Conservation (phyloP, 495 filamentous ascomycete species). For the Opeltia flavorubescens region DNA sequence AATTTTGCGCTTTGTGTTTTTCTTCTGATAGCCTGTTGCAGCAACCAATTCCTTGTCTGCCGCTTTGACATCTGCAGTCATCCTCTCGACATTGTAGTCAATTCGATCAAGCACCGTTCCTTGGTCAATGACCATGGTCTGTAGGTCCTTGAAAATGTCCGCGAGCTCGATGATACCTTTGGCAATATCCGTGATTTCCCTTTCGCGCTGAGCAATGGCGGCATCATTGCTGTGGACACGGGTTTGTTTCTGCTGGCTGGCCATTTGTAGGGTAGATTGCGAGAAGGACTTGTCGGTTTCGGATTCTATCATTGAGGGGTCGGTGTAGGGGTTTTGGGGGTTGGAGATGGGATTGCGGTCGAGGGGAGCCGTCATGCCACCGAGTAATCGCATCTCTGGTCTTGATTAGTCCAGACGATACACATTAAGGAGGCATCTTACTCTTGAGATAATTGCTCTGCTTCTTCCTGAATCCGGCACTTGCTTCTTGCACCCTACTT, state of each 20-base stretch:
- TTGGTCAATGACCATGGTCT: conserved; percentile 95
- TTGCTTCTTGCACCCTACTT: conserved; percentile 78
- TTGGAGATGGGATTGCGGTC: conserved; percentile 51
- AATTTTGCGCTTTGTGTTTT: conserved; percentile 77
- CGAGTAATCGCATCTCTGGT: conserved; percentile 74
- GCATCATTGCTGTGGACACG: conserved; percentile 64
- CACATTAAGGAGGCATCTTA: conserved; percentile 21
- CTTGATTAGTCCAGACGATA: neutral
- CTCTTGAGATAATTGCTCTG: conserved; percentile 94
- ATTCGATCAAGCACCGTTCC: conserved; percentile 95
- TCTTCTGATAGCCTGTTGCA: conserved; percentile 75
- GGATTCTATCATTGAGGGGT: conserved; percentile 76
- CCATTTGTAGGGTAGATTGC: conserved; percentile 71
- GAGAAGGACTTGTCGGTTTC: conserved; percentile 87
- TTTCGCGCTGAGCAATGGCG: conserved; percentile 79
- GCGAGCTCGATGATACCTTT: conserved; percentile 94
- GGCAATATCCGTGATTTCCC: conserved; percentile 95
- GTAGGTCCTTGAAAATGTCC: conserved; percentile 91
- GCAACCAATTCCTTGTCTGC: conserved; percentile 86
- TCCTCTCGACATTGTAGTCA: conserved; percentile 93
- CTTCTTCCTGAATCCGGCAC: conserved; percentile 85
- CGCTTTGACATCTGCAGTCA: conserved; percentile 76
- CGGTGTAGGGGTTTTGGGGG: conserved; percentile 45
- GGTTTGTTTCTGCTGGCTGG: conserved; percentile 44
- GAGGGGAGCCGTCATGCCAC: conserved; percentile 46